Conservation (phyloP, 192 early-diverging fungal species). For the Entomortierella lignicola region DNA sequence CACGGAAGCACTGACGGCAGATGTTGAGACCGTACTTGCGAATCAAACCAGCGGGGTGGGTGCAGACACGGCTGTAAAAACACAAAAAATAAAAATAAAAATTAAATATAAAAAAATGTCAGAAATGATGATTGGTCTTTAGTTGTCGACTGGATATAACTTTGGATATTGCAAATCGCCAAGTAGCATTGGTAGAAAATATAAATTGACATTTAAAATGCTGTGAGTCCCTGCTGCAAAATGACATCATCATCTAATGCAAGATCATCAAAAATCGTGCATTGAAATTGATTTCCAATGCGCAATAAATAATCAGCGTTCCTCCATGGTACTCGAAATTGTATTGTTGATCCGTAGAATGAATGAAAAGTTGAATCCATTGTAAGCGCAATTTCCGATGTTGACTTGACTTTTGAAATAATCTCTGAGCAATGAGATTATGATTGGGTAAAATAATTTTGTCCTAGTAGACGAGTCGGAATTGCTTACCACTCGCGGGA, state of each 20-base stretch:
- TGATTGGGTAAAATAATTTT: not conserved
- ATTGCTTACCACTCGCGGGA: slow-evolving; percentile 93
- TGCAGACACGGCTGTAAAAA: slow-evolving; percentile 88
- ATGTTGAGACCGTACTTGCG: slow-evolving; percentile 99
- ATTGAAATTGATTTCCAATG: no score
- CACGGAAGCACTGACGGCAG: slow-evolving; percentile 99
- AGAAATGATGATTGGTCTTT: no score
- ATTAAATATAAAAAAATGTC: not conserved
- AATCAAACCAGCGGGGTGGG: slow-evolving; percentile 99
- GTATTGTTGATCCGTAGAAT: not conserved
- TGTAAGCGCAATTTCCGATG: not conserved
- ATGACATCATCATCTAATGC: not conserved
- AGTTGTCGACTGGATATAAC: no score
- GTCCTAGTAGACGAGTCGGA: not conserved
- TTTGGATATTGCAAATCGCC: no score
- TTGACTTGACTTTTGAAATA: not conserved
- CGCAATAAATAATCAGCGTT: slow-evolving; percentile 6
- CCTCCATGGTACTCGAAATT: slow-evolving; percentile 6
- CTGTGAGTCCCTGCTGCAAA: no score
- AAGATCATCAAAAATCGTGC: no score
- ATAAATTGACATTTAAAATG: no score
- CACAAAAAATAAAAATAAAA: not conserved
- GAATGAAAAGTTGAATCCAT: not conserved
- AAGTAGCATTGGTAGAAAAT: no score
- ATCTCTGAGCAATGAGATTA: not conserved